Percentiles rank a stretch among this genome's conserved stretches.
Conservation (phyloP, 2,329 filamentous ascomycete genomes). For the Colletotrichum sp. region DNA sequence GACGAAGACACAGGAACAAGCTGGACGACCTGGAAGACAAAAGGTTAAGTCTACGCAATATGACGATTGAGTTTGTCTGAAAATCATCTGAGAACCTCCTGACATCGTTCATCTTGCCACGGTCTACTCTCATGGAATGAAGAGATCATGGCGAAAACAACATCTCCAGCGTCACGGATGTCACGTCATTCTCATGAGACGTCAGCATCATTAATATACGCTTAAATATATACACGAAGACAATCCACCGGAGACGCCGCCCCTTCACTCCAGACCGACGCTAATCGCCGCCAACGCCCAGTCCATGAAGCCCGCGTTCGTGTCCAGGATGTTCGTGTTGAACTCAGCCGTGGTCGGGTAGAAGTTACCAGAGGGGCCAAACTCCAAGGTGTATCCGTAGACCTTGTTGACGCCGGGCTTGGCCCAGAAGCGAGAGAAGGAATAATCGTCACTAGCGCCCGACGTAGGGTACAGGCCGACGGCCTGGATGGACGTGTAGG, state of each 20-base stretch:
- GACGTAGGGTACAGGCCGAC: constrained; percentile 39
- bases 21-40: not conserved
- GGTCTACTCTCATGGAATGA: not conserved
- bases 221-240: not conserved
- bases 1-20: not conserved
- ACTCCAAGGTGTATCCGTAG: constrained; percentile 42
- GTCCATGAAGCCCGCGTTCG: constrained; percentile 46
- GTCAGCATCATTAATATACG: not conserved
- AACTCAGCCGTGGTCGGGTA: constrained; percentile 43
- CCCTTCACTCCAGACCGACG: constrained; percentile 28
- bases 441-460: constrained; percentile 42
- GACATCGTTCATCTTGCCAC: not conserved
- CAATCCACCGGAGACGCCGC: not conserved
- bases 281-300: constrained; percentile 33
- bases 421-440: constrained; percentile 39
- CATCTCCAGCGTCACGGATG: not conserved
- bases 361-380: constrained; percentile 41
- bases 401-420: constrained; percentile 40
- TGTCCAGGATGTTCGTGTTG: constrained; percentile 44
- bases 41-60: not conserved
- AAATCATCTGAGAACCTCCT: not conserved
- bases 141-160: not conserved
- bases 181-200: not conserved
- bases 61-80: not conserved
- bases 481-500: constrained; percentile 33